Base-by-base conservation (phyloP, 805 yeast species). In the Saturnispora gosingensis region DNA sequence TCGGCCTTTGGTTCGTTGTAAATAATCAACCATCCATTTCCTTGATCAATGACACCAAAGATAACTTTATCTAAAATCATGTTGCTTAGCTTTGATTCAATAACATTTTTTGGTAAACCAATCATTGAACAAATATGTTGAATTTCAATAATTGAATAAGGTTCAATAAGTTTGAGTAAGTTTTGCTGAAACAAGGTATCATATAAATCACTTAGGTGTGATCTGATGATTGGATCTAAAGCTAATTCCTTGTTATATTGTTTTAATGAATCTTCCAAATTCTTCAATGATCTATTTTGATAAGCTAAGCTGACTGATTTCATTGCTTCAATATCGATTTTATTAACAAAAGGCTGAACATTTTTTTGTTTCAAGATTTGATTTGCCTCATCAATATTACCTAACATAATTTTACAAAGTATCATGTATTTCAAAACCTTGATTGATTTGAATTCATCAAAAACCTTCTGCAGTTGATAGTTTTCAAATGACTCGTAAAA, bases 21-120 rank as follows among this genome's bases (percentile, higher is more conserved):
- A 53, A 93, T 80, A 58, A 88, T 83, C 61, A 93, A 76, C 96
- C 97, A 93, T 8, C 99, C 99, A 66, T 90, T 90, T 45, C 98
- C 98, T 72, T 93, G 99, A 68, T 93, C 99, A 59, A 93, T 75
- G 36, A 93, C 98, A 46, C 99, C 99, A 64, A 83, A 85, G 61
- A 93, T 88, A n/a, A 89, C 86, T 62, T 88, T 85, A 69, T 93
- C 99, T 61, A 93, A 76, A 59, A 93, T 91, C 98, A 93, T 91
- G 69, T 91, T 97, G 46, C 95, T 83, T 57, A 93, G 75, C 67
- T 93, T 93, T 20, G 95, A 95, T 70, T 93, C 99, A 32, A 93
- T 88, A 64, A 88, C 95, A 56, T 82, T 84, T 45, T 82, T 73
- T 57, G 89, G 91, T 55, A 95, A 77, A 6, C 97, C 97, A 53